Conservation (phyloP, 805 yeast species). For the Torulaspora maleeae region DNA sequence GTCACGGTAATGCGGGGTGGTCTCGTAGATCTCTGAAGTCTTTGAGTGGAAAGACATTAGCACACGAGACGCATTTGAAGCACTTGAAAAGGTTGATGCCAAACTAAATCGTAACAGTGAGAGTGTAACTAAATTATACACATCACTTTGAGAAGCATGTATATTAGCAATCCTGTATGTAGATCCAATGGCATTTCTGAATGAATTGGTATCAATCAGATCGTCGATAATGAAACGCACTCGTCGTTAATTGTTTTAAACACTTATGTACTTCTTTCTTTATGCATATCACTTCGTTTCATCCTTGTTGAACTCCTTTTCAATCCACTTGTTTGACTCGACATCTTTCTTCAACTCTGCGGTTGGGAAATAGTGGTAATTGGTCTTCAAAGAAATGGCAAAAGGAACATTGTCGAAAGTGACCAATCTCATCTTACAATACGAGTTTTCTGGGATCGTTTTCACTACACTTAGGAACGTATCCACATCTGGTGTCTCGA, state of each 20-base stretch:
- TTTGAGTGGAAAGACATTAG: slow-evolving; percentile 56
- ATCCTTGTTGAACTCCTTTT: slow-evolving; percentile 43
- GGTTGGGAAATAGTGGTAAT: slow-evolving; percentile 84
- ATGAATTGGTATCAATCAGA: not conserved
- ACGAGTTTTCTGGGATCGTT: slow-evolving; percentile 69
- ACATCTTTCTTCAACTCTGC: slow-evolving; percentile 50
- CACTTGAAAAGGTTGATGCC: slow-evolving; percentile 56
- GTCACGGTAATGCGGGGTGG: slow-evolving; percentile 92
- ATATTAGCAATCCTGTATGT: not conserved
- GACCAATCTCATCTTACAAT: slow-evolving; percentile 73
- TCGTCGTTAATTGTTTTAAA: not conserved
- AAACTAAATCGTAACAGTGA: slow-evolving; percentile 18
- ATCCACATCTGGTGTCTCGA: slow-evolving; percentile 63
- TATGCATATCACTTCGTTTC: slow-evolving; percentile 15
- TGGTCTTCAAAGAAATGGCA: slow-evolving; percentile 80
- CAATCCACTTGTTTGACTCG: slow-evolving; percentile 49
- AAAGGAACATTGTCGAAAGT: slow-evolving; percentile 83
- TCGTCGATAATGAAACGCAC: not conserved
- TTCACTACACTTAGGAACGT: slow-evolving; percentile 64
- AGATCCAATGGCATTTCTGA: not conserved
- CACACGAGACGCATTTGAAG: slow-evolving; percentile 52
- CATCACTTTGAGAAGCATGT: not conserved
- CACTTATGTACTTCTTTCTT: slow-evolving; percentile 15
- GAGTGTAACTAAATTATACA: not conserved
- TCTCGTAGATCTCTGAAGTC: slow-evolving; percentile 54